A percentile compares a stretch with the other conserved stretches of the same genome.
Conservation (phyloP, 2,329 filamentous ascomycete genomes). For the Diaporthe sp. region DNA sequence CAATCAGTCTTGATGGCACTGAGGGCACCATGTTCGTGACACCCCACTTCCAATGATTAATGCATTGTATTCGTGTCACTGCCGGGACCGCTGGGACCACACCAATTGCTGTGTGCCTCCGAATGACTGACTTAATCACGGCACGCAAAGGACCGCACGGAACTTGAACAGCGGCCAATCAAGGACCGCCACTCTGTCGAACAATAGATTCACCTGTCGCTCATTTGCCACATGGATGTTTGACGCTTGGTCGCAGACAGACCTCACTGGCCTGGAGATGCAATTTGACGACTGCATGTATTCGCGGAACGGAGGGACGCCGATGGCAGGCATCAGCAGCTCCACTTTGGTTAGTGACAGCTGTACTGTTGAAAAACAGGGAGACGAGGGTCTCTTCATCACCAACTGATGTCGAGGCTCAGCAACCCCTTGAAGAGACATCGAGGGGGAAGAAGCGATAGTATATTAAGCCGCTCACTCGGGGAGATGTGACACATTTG, state of each 20-base stretch:
- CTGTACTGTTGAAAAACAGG: not conserved
- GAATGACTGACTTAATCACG: not conserved
- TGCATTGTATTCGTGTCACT: not conserved
- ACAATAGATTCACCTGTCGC: not conserved
- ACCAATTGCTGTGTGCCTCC: not conserved
- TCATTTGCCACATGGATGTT: not conserved
- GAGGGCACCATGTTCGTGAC: not conserved
- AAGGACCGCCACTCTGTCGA: not conserved
- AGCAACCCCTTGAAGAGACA: not conserved
- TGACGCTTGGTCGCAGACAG: not conserved
- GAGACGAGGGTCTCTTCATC: not conserved
- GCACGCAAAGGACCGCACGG: not conserved
- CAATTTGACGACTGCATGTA: not conserved
- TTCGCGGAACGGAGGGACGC: not conserved
- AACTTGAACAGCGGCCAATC: not conserved
- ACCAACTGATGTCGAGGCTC: not conserved
- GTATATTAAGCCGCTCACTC: no score
- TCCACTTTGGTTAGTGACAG: not conserved
- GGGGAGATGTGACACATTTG: not conserved
- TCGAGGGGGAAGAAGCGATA: not conserved
- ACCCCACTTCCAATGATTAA: not conserved
- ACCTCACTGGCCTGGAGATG: not conserved
- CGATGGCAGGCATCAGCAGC: not conserved
- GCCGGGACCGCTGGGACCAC: not conserved
- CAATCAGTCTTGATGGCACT: not conserved